phyloP scores from a whole-genome alignment of 108 stramenopile species.

The Nitzschia inconspicua region DNA sequence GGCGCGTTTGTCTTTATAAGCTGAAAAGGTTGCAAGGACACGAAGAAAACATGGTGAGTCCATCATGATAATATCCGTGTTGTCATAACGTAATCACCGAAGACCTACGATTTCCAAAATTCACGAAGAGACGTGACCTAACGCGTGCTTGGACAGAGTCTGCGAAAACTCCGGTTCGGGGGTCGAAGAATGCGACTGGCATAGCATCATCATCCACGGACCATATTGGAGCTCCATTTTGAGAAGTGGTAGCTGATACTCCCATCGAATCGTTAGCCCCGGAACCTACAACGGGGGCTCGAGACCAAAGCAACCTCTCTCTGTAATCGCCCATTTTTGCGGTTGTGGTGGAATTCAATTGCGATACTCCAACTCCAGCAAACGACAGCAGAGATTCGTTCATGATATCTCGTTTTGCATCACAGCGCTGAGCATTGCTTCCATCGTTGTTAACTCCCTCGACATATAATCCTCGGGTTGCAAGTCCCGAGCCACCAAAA shows the following conservation, averaged over 20 bases:
- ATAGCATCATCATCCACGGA: slow-evolving; percentile 79
- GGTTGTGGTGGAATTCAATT: slow-evolving; percentile 50
- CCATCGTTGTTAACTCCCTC: slow-evolving; percentile 80
- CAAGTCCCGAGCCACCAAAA: slow-evolving; percentile 70
- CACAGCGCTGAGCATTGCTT: slow-evolving; percentile 58
- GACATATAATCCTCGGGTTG: slow-evolving; percentile 62
- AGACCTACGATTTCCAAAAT: slow-evolving; percentile 66
- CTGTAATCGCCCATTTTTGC: slow-evolving; percentile 75
- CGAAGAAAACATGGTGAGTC: not conserved
- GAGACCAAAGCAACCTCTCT: slow-evolving; percentile 62
- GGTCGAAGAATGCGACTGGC: slow-evolving; percentile 68
- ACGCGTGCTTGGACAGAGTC: slow-evolving; percentile 66
- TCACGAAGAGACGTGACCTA: slow-evolving; percentile 54
- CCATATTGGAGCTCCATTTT: slow-evolving; percentile 68
- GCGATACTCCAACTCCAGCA: slow-evolving; percentile 67
- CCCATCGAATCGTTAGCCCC: slow-evolving; percentile 66
- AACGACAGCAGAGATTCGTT: slow-evolving; percentile 60
- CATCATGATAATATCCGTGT: not conserved
- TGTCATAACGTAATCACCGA: not conserved
- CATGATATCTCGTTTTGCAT: slow-evolving; percentile 23
- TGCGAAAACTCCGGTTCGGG: slow-evolving; percentile 64
- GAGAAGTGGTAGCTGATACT: slow-evolving; percentile 67
- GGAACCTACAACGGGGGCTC: slow-evolving; percentile 69
- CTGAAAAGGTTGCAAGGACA: not conserved
- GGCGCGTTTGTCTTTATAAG: slow-evolving; percentile 71